Conservation (phyloP, 2,329 filamentous ascomycete species). For the Catunica adiposa region DNA sequence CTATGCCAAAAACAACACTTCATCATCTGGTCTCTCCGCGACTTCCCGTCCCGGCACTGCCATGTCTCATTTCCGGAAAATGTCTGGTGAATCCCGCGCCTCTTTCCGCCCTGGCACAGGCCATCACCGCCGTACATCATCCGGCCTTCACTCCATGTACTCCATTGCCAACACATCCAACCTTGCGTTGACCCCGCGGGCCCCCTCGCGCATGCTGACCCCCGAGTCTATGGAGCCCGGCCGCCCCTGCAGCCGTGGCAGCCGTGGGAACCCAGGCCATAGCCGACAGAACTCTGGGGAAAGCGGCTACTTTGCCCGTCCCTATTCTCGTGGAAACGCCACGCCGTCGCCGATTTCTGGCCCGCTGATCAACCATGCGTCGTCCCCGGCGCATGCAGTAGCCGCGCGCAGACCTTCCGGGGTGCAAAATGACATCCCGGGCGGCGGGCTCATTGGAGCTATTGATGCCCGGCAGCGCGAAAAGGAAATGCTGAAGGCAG, state of each 20-base stretch:
- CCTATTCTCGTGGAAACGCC: slow-evolving; percentile 31
- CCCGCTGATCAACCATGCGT: slow-evolving; percentile 3
- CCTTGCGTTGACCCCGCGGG: not conserved
- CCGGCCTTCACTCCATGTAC: slow-evolving; percentile 2
- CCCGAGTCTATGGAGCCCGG: slow-evolving; percentile 10
- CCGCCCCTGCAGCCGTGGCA: not conserved
- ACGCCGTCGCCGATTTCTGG: slow-evolving; percentile 19
- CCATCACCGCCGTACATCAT: slow-evolving; percentile 5
- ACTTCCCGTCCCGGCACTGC: slow-evolving; percentile 4
- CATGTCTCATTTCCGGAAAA: slow-evolving; percentile 11
- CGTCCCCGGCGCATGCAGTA: not conserved
- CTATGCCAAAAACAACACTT: not conserved
- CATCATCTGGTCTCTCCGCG: not conserved
- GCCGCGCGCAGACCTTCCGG: not conserved
- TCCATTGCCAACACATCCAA: slow-evolving; percentile 7
- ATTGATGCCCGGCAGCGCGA: slow-evolving; percentile 70
- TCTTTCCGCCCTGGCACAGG: not conserved
- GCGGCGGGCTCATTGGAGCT: slow-evolving; percentile 50
- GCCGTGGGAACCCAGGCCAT: slow-evolving; percentile 19
- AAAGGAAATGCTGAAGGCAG: slow-evolving; percentile 46
- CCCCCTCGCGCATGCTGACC: slow-evolving; percentile 8
- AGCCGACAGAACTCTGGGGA: slow-evolving; percentile 26
- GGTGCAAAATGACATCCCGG: not conserved
- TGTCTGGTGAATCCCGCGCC: slow-evolving; percentile 7
- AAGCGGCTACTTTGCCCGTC: slow-evolving; percentile 22